Conservation (phyloP, 2,329 filamentous ascomycete species). For the Apiospora hydei region DNA sequence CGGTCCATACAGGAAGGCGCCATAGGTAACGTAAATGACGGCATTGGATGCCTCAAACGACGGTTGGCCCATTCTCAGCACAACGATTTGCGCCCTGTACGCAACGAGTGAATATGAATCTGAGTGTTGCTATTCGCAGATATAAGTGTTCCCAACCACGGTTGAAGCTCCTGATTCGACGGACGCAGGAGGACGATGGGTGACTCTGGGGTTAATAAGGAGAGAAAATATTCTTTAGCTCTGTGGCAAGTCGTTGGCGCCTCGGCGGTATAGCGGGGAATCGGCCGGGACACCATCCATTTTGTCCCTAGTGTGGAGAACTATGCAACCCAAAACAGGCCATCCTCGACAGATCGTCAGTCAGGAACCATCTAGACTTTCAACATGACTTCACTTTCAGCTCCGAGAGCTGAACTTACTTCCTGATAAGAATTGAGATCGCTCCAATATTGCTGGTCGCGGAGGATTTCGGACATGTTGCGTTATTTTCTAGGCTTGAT, state of each 20-base stretch:
- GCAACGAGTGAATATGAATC: neutral
- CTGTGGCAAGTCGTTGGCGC: neutral
- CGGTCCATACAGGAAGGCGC: conserved; percentile 71
- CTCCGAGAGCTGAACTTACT: neutral
- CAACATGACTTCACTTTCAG: neutral
- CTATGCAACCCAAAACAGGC: conserved; percentile 9
- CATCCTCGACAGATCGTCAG: conserved; percentile 17
- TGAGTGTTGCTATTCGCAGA: neutral
- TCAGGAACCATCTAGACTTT: conserved; percentile 3
- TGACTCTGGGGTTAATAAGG: neutral
- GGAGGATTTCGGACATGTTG: neutral
- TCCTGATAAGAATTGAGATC: neutral
- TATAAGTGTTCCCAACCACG: neutral
- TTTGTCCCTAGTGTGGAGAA: conserved; percentile 21
- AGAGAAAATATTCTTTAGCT: conserved; percentile 4
- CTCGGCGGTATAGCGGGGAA: conserved; percentile 21
- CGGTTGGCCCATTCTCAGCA: conserved; percentile 70
- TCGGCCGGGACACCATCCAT: conserved; percentile 11
- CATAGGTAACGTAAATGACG: conserved; percentile 83
- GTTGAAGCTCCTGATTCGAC: conserved; percentile 12
- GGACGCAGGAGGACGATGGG: neutral
- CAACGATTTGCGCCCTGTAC: neutral
- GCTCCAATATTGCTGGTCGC: neutral
- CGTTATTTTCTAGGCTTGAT: neutral
- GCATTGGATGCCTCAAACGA: conserved; percentile 81